Percentiles rank a stretch among this genome's conserved stretches.
Evolutionary conservation across 2,329 filamentous ascomycete genomes (phyloP).

Genomic region (Diaporthe citri): DNA sequence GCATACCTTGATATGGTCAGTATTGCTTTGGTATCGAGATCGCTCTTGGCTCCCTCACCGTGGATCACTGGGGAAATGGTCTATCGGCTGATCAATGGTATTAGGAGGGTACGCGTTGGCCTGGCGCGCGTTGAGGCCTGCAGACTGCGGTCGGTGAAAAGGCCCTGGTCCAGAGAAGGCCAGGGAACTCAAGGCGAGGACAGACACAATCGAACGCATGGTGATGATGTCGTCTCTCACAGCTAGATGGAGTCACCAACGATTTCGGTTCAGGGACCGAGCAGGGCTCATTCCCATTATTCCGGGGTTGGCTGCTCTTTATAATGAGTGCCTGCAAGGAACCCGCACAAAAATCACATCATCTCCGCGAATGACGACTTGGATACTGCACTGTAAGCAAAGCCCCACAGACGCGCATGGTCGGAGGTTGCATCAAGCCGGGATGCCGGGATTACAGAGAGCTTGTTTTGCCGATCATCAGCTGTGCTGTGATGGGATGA

Average conservation of each 20-base stretch:
- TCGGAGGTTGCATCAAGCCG: not conserved
- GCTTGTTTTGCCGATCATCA: slow-evolving; percentile 30
- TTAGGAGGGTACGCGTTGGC: slow-evolving; percentile 43
- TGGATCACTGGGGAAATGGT: slow-evolving; percentile 58
- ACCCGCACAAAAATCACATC: not conserved
- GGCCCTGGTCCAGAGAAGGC: slow-evolving; percentile 32
- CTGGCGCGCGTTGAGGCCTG: slow-evolving; percentile 6
- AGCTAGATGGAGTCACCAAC: no score
- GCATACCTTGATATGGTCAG: slow-evolving; percentile 45
- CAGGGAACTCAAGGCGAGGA: slow-evolving; percentile 30
- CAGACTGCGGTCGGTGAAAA: not conserved
- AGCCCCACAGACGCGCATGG: slow-evolving; percentile 1
- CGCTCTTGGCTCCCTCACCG: slow-evolving; percentile 28
- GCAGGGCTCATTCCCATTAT: no score
- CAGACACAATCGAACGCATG: slow-evolving; percentile 28
- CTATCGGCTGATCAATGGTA: slow-evolving; percentile 54
- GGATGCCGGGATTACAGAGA: slow-evolving; percentile 5
- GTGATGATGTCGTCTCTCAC: not conserved
- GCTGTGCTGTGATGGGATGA: slow-evolving; percentile 21
- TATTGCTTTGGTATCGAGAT: fast-evolving
- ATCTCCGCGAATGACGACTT: slow-evolving; percentile 17
- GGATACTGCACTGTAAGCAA: slow-evolving; percentile 2
- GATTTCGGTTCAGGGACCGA: not conserved
- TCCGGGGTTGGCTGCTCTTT: not conserved
- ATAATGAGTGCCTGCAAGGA: not conserved